Conservation (phyloP, 2,329 filamentous ascomycete species). For the Calonectria hawksworthii region DNA sequence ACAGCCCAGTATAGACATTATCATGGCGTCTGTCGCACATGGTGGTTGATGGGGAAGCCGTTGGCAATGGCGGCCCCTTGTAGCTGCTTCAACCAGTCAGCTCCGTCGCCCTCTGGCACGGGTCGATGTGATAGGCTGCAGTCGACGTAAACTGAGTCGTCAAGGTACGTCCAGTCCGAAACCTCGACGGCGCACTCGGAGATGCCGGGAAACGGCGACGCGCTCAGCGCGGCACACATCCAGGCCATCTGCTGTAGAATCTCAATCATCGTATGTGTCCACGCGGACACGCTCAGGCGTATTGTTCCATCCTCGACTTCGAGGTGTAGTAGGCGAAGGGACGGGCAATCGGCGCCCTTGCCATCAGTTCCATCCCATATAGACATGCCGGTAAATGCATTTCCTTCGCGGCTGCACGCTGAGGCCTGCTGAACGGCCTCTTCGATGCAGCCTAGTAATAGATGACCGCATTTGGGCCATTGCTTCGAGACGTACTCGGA, state of each 20-base stretch:
- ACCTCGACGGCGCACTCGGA: constrained; percentile 51
- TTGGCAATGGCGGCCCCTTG: constrained; percentile 50
- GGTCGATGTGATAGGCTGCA: constrained; percentile 51
- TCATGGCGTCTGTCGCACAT: constrained; percentile 1
- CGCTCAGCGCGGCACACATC: constrained; percentile 52
- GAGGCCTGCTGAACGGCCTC: constrained; percentile 50
- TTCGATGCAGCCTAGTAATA: constrained; percentile 49
- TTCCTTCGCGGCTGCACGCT: constrained; percentile 39
- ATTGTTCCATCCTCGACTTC: constrained; percentile 52
- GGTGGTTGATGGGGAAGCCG: constrained; percentile 50
- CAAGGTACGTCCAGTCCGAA: constrained; percentile 49
- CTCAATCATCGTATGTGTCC: constrained; percentile 52
- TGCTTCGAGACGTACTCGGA: constrained; percentile 48
- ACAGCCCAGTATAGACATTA: constrained; percentile 1
- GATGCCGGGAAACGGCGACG: constrained; percentile 51
- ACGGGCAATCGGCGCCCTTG: constrained; percentile 43
- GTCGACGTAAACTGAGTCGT: constrained; percentile 52
- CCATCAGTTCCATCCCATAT: constrained; percentile 53
- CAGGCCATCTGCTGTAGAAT: constrained; percentile 56
- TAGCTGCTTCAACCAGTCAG: constrained; percentile 47
- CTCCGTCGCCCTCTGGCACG: constrained; percentile 45
- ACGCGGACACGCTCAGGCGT: constrained; percentile 51
- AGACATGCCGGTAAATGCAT: constrained; percentile 50
- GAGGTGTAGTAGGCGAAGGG: constrained; percentile 51
- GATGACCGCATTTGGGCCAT: constrained; percentile 51